These are phyloP conservation scores for Kwoniella dejecticola DNA, from an alignment of 768 basidiomycete species.

Conservation along the genomic window DNA sequence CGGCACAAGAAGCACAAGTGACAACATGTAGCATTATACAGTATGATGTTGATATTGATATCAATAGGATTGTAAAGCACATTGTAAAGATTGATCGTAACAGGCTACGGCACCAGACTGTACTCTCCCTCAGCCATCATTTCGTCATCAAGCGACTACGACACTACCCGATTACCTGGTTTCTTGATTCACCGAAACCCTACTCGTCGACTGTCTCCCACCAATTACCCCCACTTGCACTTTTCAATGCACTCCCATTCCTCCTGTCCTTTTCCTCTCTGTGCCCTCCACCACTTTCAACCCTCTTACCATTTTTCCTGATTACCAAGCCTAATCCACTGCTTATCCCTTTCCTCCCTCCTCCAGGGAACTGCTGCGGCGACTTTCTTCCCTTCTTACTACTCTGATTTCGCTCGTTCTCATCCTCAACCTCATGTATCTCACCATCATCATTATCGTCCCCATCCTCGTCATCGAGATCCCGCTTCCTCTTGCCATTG, in stretches of 20 bases:
- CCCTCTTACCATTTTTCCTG: constrained; percentile 25
- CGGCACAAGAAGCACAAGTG: too few species aligned
- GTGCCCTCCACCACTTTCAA: constrained; percentile 25
- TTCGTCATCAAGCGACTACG: too few species aligned
- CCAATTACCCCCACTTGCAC: constrained; percentile 27
- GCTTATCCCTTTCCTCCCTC: constrained; percentile 67
- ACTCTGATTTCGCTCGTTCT: constrained; percentile 1
- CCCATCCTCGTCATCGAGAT: constrained; percentile 26
- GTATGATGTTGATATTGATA: too few species aligned
- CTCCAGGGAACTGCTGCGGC: constrained; percentile 58
- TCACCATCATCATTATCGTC: constrained; percentile 20
- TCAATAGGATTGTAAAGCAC: too few species aligned
- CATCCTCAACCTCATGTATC: background rate
- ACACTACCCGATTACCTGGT: too few species aligned
- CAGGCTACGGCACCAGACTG: too few species aligned
- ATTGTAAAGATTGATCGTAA: too few species aligned
- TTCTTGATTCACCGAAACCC: too few species aligned
- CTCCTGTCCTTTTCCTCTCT: constrained; percentile 17
- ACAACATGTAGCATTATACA: too few species aligned
- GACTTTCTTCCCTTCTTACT: constrained; percentile 21
- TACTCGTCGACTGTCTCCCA: constrained; percentile 36
- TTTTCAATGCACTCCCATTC: constrained; percentile 6
- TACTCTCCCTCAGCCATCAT: too few species aligned
- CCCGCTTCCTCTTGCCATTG: constrained; percentile 16
- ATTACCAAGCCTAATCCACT: constrained; percentile 41